Percentiles rank a stretch among this genome's conserved stretches.
These are phyloP conservation scores for Alternaria sp. DNA, from an alignment of 2,329 filamentous ascomycete species.

Conservation along the genomic window DNA sequence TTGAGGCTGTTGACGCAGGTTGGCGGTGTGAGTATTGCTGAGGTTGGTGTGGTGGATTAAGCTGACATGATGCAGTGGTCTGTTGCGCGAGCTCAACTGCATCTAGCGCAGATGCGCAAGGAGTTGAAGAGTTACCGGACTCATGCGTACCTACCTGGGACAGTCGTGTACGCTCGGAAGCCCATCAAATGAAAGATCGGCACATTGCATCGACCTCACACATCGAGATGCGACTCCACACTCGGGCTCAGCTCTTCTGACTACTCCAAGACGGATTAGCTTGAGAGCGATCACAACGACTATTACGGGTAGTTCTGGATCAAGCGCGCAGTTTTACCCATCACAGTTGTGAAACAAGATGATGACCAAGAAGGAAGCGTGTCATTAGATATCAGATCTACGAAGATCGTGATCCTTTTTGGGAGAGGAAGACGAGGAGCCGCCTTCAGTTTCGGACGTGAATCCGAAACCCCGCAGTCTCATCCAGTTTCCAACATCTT, in stretches of 20 bases:
- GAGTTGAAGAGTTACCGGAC: constrained; percentile 41
- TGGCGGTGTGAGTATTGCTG: constrained; percentile 31
- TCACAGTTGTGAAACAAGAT: background rate
- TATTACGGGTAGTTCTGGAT: fast-evolving
- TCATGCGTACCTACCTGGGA: constrained; percentile 47
- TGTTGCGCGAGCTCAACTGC: constrained; percentile 42
- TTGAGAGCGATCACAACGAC: background rate
- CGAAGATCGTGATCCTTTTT: background rate
- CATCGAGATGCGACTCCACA: background rate
- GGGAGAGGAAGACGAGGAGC: background rate
- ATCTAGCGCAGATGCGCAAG: constrained; percentile 47
- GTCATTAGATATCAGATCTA: background rate
- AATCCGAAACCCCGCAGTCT: background rate
- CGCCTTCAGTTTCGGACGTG: background rate
- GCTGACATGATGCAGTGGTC: constrained; percentile 33
- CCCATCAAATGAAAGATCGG: constrained; percentile 21
- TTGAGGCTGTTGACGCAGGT: constrained; percentile 45
- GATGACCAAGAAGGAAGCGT: background rate
- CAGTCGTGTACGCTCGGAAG: constrained; percentile 47
- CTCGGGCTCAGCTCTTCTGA: background rate
- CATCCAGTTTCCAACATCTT: background rate
- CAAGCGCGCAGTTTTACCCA: background rate
- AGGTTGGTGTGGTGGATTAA: background rate
- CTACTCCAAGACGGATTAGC: background rate
- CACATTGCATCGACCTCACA: background rate